Evolutionary conservation across 106 monocot genomes (phyloP), one percentile per base, ranked within the genome.

Genomic region (Triglochin maritima): DNA sequence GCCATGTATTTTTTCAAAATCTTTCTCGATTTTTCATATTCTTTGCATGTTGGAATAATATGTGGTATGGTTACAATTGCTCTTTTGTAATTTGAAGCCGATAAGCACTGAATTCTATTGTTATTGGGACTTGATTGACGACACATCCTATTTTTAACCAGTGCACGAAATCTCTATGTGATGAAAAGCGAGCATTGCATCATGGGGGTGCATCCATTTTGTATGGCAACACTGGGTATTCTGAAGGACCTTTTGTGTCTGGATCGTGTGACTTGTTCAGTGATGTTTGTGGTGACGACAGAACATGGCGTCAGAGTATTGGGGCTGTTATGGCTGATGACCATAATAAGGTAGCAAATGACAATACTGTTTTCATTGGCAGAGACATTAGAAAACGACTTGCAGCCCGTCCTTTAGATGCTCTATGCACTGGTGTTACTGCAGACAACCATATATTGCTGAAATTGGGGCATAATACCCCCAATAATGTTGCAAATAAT

Each of bases 221-320:
- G 10, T 70, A 47, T 47, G 59, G 48, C 43, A 44, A 45, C 12
- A 56, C 4, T 70, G 69, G 44, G 6, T 48, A 48, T 57, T 59
- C 59, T 47, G 68, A 61, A 76, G 62, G 59, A 5, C 9, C 51
- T 46, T 62, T 68, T 67, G 74, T 80, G 63, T 79, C 53, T 82
- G 80, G 88, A 49, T 69, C 79, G 4, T 62, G 84, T 66, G 96
- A 98, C 72, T 79, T 98, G 49, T 98, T 78, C 44, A 78, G 77
- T 74, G 91, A 98, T 46, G 78, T 96, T 53, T 81, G 79, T 68
- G 81, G 77, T 62, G 96, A 89, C 51, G 66, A 76, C 72, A 57
- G 69, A 50, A 76, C 72, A 6, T 91, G 81, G 79, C 78, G 75
- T 51, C 70, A 71, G 44, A 12, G 55, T 53, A 69, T 69, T 64